These are phyloP conservation scores for Fusarium sp. DNA, from an alignment of 2,329 filamentous ascomycete species.

Conservation along the genomic window DNA sequence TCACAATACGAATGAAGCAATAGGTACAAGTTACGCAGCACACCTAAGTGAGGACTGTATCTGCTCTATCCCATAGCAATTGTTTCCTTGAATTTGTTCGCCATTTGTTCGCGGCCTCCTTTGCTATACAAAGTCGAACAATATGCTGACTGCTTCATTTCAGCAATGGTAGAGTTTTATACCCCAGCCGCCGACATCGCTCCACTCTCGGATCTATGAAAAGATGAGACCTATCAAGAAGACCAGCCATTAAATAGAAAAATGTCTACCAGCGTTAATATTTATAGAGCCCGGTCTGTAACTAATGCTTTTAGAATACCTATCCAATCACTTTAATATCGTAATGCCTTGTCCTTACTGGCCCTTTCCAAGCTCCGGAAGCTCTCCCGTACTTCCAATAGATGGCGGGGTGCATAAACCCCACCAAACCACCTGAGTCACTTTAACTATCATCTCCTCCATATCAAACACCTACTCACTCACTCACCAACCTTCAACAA, in stretches of 20 bases:
- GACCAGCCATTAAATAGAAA: not conserved
- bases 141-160: not conserved
- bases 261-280: not conserved
- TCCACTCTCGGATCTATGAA: not conserved
- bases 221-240: not conserved
- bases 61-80: too few relatives aligned
- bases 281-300: not conserved
- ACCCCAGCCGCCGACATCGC: slow-evolving; percentile 19
- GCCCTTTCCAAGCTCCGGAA: not conserved
- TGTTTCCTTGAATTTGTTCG: too few relatives aligned
- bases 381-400: slow-evolving; percentile 7
- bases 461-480: not conserved
- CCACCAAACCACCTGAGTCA: slow-evolving; percentile 25
- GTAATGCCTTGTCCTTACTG: not conserved
- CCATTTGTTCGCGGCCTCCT: not conserved
- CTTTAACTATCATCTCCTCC: not conserved
- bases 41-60: too few relatives aligned
- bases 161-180: not conserved
- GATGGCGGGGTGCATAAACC: slow-evolving; percentile 42
- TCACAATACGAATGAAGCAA: not conserved
- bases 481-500: not conserved
- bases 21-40: too few relatives aligned
- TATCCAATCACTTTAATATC: not conserved
- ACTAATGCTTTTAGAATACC: not conserved
- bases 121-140: not conserved